phyloP scores from a whole-genome alignment of 2,329 filamentous ascomycete species.

The Xenosphaeropsis pyriputrescens region DNA sequence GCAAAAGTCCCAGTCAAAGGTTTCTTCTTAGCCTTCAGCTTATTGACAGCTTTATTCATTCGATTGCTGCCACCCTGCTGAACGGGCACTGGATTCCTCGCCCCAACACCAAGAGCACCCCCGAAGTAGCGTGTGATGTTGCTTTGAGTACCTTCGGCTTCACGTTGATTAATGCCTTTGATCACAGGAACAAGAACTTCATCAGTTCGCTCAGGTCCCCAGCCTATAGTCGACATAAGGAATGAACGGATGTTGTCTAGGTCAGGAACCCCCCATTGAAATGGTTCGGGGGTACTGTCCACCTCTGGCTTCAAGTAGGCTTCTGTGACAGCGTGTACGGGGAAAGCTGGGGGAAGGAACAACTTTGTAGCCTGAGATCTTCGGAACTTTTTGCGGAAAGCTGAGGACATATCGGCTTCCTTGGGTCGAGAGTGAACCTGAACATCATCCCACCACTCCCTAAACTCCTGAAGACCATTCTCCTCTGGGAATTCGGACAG shows the following conservation, averaged over 20 bases:
- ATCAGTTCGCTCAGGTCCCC: slow-evolving; percentile 82
- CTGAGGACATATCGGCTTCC: slow-evolving; percentile 39
- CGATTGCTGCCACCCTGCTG: slow-evolving; percentile 54
- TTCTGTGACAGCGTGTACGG: slow-evolving; percentile 59
- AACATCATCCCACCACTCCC: slow-evolving; percentile 73
- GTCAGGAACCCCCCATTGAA: slow-evolving; percentile 94
- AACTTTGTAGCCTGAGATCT: slow-evolving; percentile 67
- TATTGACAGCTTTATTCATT: slow-evolving; percentile 61
- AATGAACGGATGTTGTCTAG: slow-evolving; percentile 72
- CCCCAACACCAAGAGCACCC: slow-evolving; percentile 56
- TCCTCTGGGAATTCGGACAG: slow-evolving; percentile 65
- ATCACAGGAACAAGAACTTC: slow-evolving; percentile 94
- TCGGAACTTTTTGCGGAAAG: slow-evolving; percentile 78
- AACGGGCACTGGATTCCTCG: slow-evolving; percentile 46
- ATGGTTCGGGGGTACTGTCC: slow-evolving; percentile 60
- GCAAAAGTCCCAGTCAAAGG: slow-evolving; percentile 11
- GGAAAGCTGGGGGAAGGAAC: slow-evolving; percentile 71
- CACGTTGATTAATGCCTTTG: slow-evolving; percentile 81
- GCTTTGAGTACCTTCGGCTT: slow-evolving; percentile 80
- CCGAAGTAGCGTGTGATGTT: slow-evolving; percentile 93
- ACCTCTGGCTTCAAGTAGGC: slow-evolving; percentile 84
- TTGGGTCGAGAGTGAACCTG: slow-evolving; percentile 53
- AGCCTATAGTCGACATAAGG: slow-evolving; percentile 84
- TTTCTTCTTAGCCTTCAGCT: slow-evolving; percentile 37
- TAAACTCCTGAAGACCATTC: slow-evolving; percentile 56